These are phyloP conservation scores for Botryotinia convoluta DNA, from an alignment of 2,329 filamentous ascomycete species.

Conservation along the genomic window DNA sequence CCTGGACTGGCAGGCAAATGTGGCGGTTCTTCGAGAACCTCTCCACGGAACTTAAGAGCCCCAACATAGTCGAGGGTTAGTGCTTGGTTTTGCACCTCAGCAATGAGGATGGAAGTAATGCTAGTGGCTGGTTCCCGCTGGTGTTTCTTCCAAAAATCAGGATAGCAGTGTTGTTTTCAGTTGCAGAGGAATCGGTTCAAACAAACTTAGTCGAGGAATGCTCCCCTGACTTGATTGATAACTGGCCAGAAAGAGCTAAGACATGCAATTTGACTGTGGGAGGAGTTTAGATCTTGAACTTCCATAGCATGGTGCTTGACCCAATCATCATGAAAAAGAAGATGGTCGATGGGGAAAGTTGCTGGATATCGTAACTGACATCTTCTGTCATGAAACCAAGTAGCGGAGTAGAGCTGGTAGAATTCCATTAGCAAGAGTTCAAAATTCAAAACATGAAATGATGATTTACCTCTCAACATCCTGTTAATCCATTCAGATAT, in stretches of 20 bases:
- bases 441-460: neutral
- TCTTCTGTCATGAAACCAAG: neutral
- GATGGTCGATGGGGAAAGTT: neutral
- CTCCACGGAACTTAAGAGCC: neutral
- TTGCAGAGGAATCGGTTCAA: neutral
- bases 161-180: neutral
- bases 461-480: neutral
- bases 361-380: neutral
- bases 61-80: too few relatives aligned
- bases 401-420: neutral
- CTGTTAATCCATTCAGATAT: neutral
- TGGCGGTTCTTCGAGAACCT: neutral
- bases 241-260: neutral
- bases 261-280: accelerated
- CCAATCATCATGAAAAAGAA: neutral
- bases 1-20: neutral
- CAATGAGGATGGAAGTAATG: neutral
- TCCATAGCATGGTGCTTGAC: accelerated
- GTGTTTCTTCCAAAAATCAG: neutral
- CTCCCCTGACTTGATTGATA: neutral
- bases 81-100: too few relatives aligned
- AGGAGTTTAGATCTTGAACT: neutral
- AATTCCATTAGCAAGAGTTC: neutral
- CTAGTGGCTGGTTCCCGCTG: neutral
- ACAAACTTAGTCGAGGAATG: neutral